These are phyloP conservation scores for Solanum piurae DNA, from an alignment of 257 asterid species.

Conservation along the genomic window DNA sequence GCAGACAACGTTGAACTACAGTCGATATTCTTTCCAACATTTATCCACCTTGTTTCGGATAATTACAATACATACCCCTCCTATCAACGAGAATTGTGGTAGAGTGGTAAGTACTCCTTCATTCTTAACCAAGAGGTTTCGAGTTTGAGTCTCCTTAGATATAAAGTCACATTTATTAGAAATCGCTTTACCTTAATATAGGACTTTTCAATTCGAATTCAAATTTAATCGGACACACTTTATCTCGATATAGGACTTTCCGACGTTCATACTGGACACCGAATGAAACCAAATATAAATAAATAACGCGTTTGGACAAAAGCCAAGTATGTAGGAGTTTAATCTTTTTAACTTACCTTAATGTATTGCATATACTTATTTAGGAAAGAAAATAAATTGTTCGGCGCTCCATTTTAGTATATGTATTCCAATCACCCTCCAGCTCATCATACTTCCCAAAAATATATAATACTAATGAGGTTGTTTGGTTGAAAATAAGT, in stretches of 20 bases:
- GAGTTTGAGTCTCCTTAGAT: too few relatives aligned
- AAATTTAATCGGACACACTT: too few relatives aligned
- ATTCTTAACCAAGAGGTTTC: too few relatives aligned
- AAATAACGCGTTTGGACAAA: not conserved
- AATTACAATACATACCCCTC: not conserved
- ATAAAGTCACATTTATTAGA: too few relatives aligned
- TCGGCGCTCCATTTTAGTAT: not conserved
- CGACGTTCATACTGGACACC: too few relatives aligned
- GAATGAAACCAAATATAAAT: fast-evolving
- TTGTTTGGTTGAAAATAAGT: too few relatives aligned
- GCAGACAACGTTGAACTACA: not conserved
- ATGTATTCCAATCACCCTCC: too few relatives aligned
- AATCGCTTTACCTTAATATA: fast-evolving
- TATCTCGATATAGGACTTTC: too few relatives aligned
- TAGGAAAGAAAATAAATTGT: not conserved
- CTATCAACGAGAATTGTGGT: not conserved
- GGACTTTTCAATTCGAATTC: fast-evolving
- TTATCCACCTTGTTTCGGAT: not conserved
- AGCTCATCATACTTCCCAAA: too few relatives aligned
- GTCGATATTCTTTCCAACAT: not conserved
- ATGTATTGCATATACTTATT: not conserved
- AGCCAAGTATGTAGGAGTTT: not conserved
- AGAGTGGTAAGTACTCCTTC: too few relatives aligned
- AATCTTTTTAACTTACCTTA: not conserved
- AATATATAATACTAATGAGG: too few relatives aligned